A percentile compares a stretch with the other conserved stretches of the same genome.
Conservation (phyloP, 352 stramenopile genomes). For the Phytophthora agathidicida region DNA sequence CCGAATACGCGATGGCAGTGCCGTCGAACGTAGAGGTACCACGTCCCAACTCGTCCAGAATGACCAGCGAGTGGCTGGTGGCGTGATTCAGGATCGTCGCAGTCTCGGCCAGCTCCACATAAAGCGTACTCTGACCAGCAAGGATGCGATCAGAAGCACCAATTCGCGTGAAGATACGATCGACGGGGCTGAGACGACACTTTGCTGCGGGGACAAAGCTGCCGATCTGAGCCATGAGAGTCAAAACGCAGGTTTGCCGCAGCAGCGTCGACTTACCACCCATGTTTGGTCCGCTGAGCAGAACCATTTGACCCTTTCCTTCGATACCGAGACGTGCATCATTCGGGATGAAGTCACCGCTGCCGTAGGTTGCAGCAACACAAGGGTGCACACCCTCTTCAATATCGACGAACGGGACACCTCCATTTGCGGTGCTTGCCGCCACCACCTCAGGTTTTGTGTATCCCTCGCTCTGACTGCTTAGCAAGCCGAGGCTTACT, state of each 20-base stretch:
- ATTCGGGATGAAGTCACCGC: slow-evolving; percentile 97
- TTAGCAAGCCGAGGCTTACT: slow-evolving; percentile 93
- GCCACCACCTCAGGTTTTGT: slow-evolving; percentile 92
- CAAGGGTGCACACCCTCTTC: slow-evolving; percentile 95
- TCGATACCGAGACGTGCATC: slow-evolving; percentile 91
- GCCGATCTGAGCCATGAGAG: slow-evolving; percentile 99
- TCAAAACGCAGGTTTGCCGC: slow-evolving; percentile 97
- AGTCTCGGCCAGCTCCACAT: slow-evolving; percentile 98
- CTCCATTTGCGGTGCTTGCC: slow-evolving; percentile 46
- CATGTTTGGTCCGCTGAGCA: slow-evolving; percentile 99
- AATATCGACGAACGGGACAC: slow-evolving; percentile 88
- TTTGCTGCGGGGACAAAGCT: slow-evolving; percentile 97
- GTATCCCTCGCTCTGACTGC: slow-evolving; percentile 93
- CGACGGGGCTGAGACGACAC: slow-evolving; percentile 95
- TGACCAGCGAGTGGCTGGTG: slow-evolving; percentile 95
- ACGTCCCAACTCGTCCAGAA: slow-evolving; percentile 98
- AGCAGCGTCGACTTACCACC: slow-evolving; percentile 98
- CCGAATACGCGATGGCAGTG: slow-evolving; percentile 97
- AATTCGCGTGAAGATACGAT: slow-evolving; percentile 99
- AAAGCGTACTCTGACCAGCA: slow-evolving; percentile 99
- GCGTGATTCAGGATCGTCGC: slow-evolving; percentile 97
- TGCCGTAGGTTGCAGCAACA: slow-evolving; percentile 83
- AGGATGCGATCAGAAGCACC: slow-evolving; percentile 98
- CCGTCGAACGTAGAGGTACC: slow-evolving; percentile 99
- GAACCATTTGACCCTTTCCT: slow-evolving; percentile 74